Conservation (phyloP, 2,329 filamentous ascomycete species). For the Fusarium temperatum region DNA sequence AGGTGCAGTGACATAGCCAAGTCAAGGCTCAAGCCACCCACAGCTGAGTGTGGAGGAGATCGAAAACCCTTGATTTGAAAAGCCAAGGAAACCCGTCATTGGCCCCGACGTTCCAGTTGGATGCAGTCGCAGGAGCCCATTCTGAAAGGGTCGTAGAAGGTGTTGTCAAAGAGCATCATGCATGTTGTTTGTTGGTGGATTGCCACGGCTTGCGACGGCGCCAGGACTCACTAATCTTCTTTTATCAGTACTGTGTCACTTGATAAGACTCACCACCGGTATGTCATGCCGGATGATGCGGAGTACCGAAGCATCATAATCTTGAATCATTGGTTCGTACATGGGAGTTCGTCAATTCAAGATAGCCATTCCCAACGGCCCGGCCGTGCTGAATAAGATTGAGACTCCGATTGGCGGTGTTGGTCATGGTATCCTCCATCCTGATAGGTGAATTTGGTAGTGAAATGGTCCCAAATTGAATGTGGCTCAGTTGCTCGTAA, state of each 20-base stretch:
- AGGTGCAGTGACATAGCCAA: slow-evolving; percentile 6
- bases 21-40: slow-evolving; percentile 15
- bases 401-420: neutral
- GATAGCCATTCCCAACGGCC: neutral
- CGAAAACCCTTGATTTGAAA: neutral
- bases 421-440: neutral
- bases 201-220: slow-evolving; percentile 26
- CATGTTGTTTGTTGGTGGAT: slow-evolving; percentile 19
- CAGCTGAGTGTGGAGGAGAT: neutral
- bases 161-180: neutral
- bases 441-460: neutral
- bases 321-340: neutral
- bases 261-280: neutral
- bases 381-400: neutral
- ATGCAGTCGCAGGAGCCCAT: neutral
- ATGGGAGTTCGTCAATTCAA: neutral
- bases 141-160: neutral
- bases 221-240: neutral
- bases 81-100: neutral
- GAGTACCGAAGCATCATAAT: slow-evolving; percentile 1
- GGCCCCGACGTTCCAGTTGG: neutral
- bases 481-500: slow-evolving; percentile 17
- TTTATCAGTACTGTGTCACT: slow-evolving; percentile 22
- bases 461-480: slow-evolving; percentile 36
- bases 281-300: slow-evolving; percentile 2